phyloP scores from a whole-genome alignment of 495 filamentous ascomycete genomes.

The Aspergillus incahuasiensis region DNA sequence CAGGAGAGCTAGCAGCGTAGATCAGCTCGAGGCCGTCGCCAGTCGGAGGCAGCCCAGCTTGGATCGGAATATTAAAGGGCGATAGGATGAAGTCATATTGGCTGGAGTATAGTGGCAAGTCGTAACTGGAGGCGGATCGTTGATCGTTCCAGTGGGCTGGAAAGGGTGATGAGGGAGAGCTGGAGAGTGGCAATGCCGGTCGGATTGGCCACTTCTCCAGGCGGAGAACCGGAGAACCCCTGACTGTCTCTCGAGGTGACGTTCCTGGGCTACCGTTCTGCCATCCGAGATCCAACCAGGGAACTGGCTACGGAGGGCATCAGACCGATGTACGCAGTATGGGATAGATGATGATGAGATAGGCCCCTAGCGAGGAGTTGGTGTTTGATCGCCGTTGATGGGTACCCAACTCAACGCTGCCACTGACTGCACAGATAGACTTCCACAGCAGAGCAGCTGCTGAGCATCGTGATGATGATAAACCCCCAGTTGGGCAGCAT shows the following conservation, averaged over 20 bases:
- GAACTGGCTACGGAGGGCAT: too few relatives aligned
- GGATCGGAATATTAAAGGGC: background rate
- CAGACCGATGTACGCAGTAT: background rate
- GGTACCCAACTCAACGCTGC: conserved; percentile 6
- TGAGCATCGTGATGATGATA: too few relatives aligned
- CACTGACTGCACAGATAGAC: background rate
- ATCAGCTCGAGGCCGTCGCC: conserved; percentile 8
- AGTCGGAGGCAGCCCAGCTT: background rate
- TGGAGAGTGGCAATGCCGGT: background rate
- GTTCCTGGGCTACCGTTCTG: too few relatives aligned
- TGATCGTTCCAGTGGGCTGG: background rate
- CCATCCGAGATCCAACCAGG: background rate
- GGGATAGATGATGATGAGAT: conserved; percentile 1
- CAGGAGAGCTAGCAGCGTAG: conserved; percentile 15
- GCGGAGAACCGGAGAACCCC: conserved; percentile 5
- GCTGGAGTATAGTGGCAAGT: background rate
- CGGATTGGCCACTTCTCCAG: conserved; percentile 6
- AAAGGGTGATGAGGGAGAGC: background rate
- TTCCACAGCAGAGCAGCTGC: too few relatives aligned
- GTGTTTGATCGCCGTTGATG: conserved; percentile 11
- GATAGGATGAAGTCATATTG: background rate
- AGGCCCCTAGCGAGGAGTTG: conserved; percentile 1
- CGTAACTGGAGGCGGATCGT: background rate
- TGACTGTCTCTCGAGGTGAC: background rate
- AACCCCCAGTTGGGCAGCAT: conserved; percentile 17